Base-by-base conservation (phyloP, 139 green algal species). In the Tetraselmis chui region DNA sequence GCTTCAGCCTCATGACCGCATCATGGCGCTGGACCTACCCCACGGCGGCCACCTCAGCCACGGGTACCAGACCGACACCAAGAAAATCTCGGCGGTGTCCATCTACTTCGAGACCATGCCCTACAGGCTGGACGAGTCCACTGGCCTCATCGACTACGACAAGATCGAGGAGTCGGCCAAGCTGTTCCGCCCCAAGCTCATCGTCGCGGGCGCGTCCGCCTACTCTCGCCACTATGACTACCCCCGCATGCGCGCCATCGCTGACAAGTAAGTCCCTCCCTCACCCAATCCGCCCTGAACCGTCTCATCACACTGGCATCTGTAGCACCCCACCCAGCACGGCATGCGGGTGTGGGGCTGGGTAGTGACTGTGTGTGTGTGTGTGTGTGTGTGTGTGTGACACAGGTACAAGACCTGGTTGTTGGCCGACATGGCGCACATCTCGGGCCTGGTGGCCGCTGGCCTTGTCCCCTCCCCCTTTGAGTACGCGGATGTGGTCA, bases 41-140 rank as follows among this genome's bases (percentile, higher is more conserved):
- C 96, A 99, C 83, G 95, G 97, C 26, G 97, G 97, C 30, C 97
- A 99, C 90, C 90, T 99, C 30, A 96, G 89, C 81, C 96, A 99
- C 85, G 96, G 96, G 75, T 99, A 94, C 90, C 93, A 97, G 89
- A 99, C 97, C 0, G 90, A 97, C 88, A 97, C 95, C 76, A 98
- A 98, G 92, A 97, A 97, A 90, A 98, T 99, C 88, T 96, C 89
- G n/a, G 97, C 96, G 28, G 95, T 94, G 29, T 97, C 92, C 32
- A 97, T 98, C 82, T 99, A 94, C 89, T 99, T 98, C 82, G 96
- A 99, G 92, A 96, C 90, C 22, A 95, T 99, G 91, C 93, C 96
- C 25, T 99, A 99, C 92, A 88, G 96, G 26, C 89, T 99, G 82
- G 85, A 98, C 83, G 96, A 99, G 92, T 76, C 82, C 31, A 98